These are phyloP conservation scores for Pseudonitzschia multiseries DNA, from an alignment of 108 stramenopile genomes.

Conservation along the genomic window DNA sequence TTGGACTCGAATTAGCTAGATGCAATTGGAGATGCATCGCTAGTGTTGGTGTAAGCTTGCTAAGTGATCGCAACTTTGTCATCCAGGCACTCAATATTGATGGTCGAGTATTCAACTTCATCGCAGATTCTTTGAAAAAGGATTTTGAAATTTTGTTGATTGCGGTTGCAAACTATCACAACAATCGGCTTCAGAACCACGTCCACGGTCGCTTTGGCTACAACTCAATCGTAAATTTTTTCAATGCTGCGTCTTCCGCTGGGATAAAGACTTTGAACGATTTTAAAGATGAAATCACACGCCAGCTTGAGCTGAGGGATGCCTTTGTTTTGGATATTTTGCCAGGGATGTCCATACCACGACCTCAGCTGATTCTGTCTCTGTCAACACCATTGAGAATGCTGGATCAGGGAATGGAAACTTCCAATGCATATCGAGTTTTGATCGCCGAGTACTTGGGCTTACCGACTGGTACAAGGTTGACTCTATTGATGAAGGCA, in stretches of 20 bases:
- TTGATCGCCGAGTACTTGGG: conserved; percentile 41
- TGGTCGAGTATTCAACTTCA: neutral
- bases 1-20: neutral
- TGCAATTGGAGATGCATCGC: no score
- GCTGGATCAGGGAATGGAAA: conserved; percentile 42
- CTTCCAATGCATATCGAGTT: conserved; percentile 34
- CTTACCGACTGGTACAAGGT: conserved; percentile 24
- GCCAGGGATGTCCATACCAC: conserved; percentile 27
- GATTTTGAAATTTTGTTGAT: neutral
- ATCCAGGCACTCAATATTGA: neutral
- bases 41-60: no score
- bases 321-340: conserved; percentile 33
- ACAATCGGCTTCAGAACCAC: no score
- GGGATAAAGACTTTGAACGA: neutral
- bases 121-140: neutral
- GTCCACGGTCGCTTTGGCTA: neutral
- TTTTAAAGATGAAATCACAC: conserved; percentile 12
- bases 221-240: neutral
- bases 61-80: neutral
- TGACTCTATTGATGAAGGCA: no score
- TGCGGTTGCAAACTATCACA: neutral
- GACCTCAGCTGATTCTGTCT: neutral
- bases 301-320: conserved; percentile 19
- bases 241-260: neutral
- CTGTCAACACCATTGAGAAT: conserved; percentile 8